phyloP scores from a whole-genome alignment of 768 basidiomycete genomes.

The Amanita molliuscula region DNA sequence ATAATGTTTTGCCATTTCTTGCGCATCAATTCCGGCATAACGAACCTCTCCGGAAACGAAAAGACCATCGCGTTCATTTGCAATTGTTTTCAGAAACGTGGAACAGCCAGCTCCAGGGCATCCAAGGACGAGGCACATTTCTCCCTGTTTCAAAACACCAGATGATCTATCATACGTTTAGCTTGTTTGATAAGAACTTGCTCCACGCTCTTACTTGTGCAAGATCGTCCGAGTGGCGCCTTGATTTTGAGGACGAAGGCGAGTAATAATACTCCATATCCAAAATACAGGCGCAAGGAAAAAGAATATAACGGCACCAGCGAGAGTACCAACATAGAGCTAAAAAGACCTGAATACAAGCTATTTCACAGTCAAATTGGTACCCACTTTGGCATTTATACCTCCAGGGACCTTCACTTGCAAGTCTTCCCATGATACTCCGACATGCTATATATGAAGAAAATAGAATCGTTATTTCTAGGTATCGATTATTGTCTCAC shows the following conservation, averaged over 20 bases:
- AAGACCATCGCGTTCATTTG: constrained; percentile 67
- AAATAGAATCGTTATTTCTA: not conserved
- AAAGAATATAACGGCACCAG: constrained; percentile 47
- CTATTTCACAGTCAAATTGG: not conserved
- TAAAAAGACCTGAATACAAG: constrained; percentile 11
- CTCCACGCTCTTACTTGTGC: constrained; percentile 35
- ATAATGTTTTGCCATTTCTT: constrained; percentile 68
- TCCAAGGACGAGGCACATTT: constrained; percentile 83
- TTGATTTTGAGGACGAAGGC: constrained; percentile 27
- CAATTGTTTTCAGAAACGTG: constrained; percentile 77
- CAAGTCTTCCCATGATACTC: constrained; percentile 64
- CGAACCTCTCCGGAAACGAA: constrained; percentile 58
- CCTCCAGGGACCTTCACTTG: constrained; percentile 52
- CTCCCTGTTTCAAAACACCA: constrained; percentile 64
- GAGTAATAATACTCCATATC: constrained; percentile 31
- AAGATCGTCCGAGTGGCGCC: constrained; percentile 42
- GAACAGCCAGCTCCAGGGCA: constrained; percentile 81
- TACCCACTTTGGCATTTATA: constrained; percentile 41
- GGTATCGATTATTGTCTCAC: constrained; percentile 13
- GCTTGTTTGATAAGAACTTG: not conserved
- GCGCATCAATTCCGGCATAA: constrained; percentile 71
- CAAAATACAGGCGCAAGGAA: constrained; percentile 41
- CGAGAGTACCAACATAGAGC: constrained; percentile 53
- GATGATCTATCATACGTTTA: constrained; percentile 32
- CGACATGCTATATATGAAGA: constrained; percentile 45